A percentile compares a stretch with the other conserved stretches of the same genome.
Conservation (phyloP, 805 yeast genomes). For the Yarrowia yakushimensis region DNA sequence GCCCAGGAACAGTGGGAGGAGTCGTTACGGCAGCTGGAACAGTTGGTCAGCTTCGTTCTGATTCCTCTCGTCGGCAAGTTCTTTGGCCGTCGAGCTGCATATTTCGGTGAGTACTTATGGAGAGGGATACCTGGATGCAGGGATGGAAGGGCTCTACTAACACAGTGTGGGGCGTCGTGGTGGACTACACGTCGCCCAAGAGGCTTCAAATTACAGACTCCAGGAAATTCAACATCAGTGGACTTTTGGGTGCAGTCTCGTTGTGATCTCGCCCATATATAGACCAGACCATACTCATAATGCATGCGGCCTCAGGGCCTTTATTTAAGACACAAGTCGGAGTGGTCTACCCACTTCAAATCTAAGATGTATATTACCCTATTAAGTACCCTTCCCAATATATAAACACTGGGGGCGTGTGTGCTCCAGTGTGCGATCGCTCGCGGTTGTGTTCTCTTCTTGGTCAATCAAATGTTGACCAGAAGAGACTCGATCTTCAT, state of each 20-base stretch:
- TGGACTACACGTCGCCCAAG: slow-evolving; percentile 1
- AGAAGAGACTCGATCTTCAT: slow-evolving; percentile 29
- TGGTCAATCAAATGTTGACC: slow-evolving; percentile 25
- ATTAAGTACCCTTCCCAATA: neutral
- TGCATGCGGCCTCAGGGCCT: neutral
- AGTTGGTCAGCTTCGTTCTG: slow-evolving; percentile 52
- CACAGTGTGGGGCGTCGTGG: slow-evolving; percentile 20
- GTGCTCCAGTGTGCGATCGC: neutral
- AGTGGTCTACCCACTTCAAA: neutral
- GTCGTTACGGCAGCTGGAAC: slow-evolving; percentile 54
- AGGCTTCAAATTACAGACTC: neutral
- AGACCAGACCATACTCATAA: neutral
- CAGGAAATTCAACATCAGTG: slow-evolving; percentile 7
- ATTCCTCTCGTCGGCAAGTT: slow-evolving; percentile 67
- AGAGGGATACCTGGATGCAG: neutral
- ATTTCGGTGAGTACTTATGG: slow-evolving; percentile 32
- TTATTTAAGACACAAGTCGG: neutral
- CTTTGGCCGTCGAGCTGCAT: slow-evolving; percentile 58
- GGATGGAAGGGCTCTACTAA: neutral
- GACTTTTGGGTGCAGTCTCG: neutral
- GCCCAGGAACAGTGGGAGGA: slow-evolving; percentile 78
- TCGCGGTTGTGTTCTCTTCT: neutral
- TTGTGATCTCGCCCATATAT: neutral
- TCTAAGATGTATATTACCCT: neutral
- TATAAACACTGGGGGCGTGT: neutral